Conservation (phyloP, 441 rosid genomes). For the Gossypium trilobum region DNA sequence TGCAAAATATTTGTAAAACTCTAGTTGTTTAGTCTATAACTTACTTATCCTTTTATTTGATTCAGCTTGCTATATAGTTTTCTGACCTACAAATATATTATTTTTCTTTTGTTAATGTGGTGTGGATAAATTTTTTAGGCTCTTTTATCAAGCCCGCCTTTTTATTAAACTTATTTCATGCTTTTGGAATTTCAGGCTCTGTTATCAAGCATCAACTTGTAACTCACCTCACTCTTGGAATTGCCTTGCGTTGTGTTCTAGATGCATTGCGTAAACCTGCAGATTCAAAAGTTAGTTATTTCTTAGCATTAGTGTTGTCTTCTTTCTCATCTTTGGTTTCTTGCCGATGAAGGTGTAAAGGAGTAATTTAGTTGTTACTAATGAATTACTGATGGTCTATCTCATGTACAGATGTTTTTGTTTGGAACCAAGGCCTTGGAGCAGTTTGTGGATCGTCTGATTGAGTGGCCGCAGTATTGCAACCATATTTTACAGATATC, state of each 20-base stretch:
- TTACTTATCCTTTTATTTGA: background rate
- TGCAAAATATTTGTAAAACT: background rate
- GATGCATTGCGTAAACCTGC: slow-evolving; percentile 96
- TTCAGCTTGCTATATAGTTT: background rate
- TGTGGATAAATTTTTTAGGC: background rate
- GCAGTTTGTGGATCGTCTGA: slow-evolving; percentile 89
- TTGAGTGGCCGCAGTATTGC: slow-evolving; percentile 98
- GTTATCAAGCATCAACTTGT: slow-evolving; percentile 96
- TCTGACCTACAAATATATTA: background rate
- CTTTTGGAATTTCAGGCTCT: slow-evolving; percentile 45
- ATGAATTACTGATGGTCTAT: slow-evolving; percentile 13
- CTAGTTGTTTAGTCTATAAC: background rate
- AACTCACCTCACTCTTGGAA: slow-evolving; percentile 81
- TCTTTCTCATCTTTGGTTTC: slow-evolving; percentile 8
- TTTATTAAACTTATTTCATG: slow-evolving; percentile 1
- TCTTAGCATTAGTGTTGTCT: background rate
- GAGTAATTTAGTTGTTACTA: background rate
- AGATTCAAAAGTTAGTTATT: slow-evolving; percentile 74
- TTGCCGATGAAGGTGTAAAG: background rate
- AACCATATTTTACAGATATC: slow-evolving; percentile 97
- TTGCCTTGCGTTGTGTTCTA: slow-evolving; percentile 87
- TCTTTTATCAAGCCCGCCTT: background rate
- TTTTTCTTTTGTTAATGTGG: background rate
- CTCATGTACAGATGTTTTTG: slow-evolving; percentile 71
- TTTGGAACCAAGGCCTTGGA: slow-evolving; percentile 97